Base-by-base conservation (phyloP, 225 moss, liverwort and hornwort species). In the Pleurozium schreberi region DNA sequence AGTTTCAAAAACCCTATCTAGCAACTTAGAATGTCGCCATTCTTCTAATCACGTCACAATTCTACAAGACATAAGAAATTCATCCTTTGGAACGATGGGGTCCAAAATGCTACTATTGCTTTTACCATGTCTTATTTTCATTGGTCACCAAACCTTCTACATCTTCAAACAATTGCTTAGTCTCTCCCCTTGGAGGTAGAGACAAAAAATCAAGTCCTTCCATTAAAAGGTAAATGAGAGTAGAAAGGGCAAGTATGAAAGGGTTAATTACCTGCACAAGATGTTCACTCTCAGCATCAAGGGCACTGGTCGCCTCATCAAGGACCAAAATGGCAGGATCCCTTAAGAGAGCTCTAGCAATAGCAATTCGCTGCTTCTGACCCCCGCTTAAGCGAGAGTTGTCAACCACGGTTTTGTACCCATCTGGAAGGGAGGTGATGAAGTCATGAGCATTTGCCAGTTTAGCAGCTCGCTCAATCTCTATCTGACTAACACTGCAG, bases 231-330 rank as follows among this genome's bases (percentile, higher is more conserved):
- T 19, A 55, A 52, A 86, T 60, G 79, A 86, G 52, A 83, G 84
- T 58, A 81, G 78, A 36, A 40, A 38, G 50, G 43, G 36, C 33
- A 59, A 88, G 64, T 71, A 80, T 42, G 78, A 66, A 66, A 87
- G 55, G 55, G 62, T 26, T 34, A 28, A 26, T 27, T 87, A 98
- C 98, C 98, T 98, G 98, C 90, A 99, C 97, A 87, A 95, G 95
- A 92, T 97, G 99, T 90, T 99, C 97, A 85, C 99, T 99, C 89
- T 99, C 99, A 21, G 99, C 94, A 90, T 99, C 99, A 83, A 99
- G 97, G 33, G 99, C 99, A 92, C 99, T 99, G 23, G 99, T 99
- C 77, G 99, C 99, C 91, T 99, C 99, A 88, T 99, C 99, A 65
- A 99, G 91, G 84, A 99, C 88, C 88, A 99, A 92, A 86, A 99